Conservation (phyloP, 805 yeast species). For the Grigorovia jiainica region DNA sequence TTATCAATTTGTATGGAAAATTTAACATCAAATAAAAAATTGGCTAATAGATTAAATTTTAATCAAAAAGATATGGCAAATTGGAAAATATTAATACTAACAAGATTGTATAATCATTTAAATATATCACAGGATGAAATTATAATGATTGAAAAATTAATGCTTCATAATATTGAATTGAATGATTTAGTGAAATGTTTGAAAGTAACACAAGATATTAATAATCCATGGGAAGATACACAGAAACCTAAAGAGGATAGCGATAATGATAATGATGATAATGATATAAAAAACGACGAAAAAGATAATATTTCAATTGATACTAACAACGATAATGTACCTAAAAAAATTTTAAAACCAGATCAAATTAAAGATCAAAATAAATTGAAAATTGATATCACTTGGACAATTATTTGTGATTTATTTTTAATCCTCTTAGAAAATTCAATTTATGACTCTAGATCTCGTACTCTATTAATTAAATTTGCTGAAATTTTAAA, state of each 20-base stretch:
- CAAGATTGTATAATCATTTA: slow-evolving; percentile 69
- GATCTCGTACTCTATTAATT: slow-evolving; percentile 74
- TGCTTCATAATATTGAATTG: slow-evolving; percentile 74
- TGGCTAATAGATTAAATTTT: slow-evolving; percentile 49
- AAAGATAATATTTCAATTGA: background rate
- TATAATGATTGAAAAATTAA: slow-evolving; percentile 75
- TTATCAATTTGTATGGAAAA: slow-evolving; percentile 40
- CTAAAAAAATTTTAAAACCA: slow-evolving; percentile 20
- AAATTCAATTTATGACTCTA: slow-evolving; percentile 79
- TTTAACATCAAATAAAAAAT: slow-evolving; percentile 35
- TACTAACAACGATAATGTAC: background rate
- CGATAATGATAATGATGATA: background rate
- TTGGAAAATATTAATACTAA: slow-evolving; percentile 73
- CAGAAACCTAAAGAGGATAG: background rate
- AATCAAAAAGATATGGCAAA: slow-evolving; percentile 72
- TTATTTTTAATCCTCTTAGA: slow-evolving; percentile 68
- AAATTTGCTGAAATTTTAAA: slow-evolving; percentile 55
- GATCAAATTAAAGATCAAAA: slow-evolving; percentile 29
- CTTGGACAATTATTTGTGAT: slow-evolving; percentile 94
- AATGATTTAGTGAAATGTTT: slow-evolving; percentile 61
- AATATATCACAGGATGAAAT: slow-evolving; percentile 70
- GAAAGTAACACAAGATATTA: slow-evolving; percentile 39
- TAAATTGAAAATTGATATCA: slow-evolving; percentile 56
- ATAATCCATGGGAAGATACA: slow-evolving; percentile 37
- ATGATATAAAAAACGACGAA: background rate